Percentiles rank a stretch among this genome's conserved stretches.
These are phyloP conservation scores for Lipomyces orientalis DNA, from an alignment of 805 yeast genomes.

Conservation along the genomic window DNA sequence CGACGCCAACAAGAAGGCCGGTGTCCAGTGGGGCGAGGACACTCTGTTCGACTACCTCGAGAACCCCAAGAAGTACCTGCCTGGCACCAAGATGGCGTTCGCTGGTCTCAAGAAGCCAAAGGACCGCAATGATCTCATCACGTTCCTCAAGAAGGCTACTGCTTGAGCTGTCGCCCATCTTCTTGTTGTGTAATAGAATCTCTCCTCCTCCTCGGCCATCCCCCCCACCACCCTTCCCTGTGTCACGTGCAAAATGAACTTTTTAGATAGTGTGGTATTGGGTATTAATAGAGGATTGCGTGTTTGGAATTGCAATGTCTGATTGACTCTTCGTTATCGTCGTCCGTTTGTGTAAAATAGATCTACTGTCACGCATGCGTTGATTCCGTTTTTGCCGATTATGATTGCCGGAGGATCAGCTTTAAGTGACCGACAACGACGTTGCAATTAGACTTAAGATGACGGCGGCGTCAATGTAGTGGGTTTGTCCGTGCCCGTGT, in stretches of 20 bases:
- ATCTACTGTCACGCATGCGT: neutral
- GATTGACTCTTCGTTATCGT: neutral
- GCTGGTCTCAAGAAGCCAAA: conserved; percentile 99
- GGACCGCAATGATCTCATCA: conserved; percentile 96
- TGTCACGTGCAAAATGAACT: neutral
- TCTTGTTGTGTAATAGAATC: neutral
- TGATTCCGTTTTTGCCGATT: too few species aligned
- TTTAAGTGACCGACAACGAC: too few species aligned
- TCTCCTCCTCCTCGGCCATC: too few species aligned
- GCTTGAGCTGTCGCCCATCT: conserved; percentile 38
- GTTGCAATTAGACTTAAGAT: too few species aligned
- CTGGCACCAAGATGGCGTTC: conserved; percentile 99
- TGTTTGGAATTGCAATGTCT: neutral
- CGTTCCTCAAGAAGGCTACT: conserved; percentile 57
- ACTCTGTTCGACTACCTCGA: conserved; percentile 93
- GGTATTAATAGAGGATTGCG: neutral
- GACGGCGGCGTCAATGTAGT: too few species aligned
- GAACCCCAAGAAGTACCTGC: conserved; percentile 99
- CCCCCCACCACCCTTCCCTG: too few species aligned
- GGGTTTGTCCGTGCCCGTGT: too few species aligned
- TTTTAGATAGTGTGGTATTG: neutral
- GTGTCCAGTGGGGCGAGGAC: conserved; percentile 85
- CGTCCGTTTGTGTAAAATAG: neutral
- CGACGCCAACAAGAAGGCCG: conserved; percentile 97
- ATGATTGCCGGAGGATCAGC: too few species aligned